Conservation (phyloP, 495 filamentous ascomycete genomes). For the Tuber umbilicatum region DNA sequence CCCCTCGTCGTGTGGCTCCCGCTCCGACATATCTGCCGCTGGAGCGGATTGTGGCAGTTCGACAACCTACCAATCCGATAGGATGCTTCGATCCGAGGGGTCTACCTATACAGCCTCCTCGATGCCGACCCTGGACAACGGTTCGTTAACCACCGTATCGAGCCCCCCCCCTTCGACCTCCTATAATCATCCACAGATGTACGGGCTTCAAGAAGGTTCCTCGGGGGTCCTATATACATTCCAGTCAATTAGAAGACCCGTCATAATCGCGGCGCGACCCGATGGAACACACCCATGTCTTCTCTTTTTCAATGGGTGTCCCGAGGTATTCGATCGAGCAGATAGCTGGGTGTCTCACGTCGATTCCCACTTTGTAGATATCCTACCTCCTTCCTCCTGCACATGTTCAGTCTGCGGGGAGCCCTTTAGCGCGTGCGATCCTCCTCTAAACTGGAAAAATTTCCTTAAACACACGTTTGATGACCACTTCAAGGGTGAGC, state of each 20-base stretch:
- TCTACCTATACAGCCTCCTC: conserved; percentile 10
- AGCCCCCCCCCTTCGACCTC: background rate
- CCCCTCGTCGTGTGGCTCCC: background rate
- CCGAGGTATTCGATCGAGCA: background rate
- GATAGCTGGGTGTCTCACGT: conserved; percentile 22
- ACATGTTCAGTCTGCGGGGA: conserved; percentile 21
- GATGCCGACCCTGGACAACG: conserved; percentile 6
- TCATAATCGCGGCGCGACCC: background rate
- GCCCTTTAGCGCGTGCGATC: background rate
- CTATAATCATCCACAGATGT: conserved; percentile 18
- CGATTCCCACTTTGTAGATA: conserved; percentile 6
- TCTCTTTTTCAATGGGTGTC: conserved; percentile 23
- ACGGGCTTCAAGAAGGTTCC: conserved; percentile 13
- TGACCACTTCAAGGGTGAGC: background rate
- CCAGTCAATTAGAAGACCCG: background rate
- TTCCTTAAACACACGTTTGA: conserved; percentile 21
- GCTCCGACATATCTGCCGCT: background rate
- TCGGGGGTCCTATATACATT: conserved; percentile 12
- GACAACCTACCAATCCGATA: background rate
- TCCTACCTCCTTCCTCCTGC: conserved; percentile 14
- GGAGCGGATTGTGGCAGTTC: background rate
- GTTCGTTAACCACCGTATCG: conserved; percentile 8
- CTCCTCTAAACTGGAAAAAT: conserved; percentile 11
- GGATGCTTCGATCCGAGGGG: background rate
- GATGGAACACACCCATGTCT: conserved; percentile 16